These are phyloP conservation scores for Nicotiana obtusifolia DNA, from an alignment of 257 asterid genomes.

Conservation along the genomic window DNA sequence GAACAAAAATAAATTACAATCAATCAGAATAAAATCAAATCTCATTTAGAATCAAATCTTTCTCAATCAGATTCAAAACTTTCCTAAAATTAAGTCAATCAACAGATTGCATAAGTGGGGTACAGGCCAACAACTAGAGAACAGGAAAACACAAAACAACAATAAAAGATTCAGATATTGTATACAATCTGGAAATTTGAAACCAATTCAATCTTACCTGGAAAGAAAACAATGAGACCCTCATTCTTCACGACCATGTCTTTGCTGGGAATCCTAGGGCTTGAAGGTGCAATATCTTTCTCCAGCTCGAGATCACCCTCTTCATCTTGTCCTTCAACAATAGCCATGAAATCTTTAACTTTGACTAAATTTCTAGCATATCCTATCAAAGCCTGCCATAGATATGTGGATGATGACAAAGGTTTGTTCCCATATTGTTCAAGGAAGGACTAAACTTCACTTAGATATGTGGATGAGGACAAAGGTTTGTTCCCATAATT, in stretches of 20 bases:
- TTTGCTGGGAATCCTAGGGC: conserved; percentile 41
- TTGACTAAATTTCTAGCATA: conserved; percentile 84
- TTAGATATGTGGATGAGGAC: no score
- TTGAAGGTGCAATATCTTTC: conserved; percentile 42
- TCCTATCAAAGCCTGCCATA: conserved; percentile 80
- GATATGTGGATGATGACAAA: no score
- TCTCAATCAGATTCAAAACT: no score
- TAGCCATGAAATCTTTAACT: conserved; percentile 78
- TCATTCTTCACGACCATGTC: conserved; percentile 67
- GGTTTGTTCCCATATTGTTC: no score
- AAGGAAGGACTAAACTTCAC: no score
- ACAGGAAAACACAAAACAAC: neutral
- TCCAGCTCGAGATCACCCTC: conserved; percentile 84
- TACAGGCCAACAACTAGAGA: neutral
- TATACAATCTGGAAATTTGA: conserved; percentile 7
- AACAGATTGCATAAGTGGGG: no score
- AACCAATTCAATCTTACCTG: conserved; percentile 43
- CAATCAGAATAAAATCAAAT: no score
- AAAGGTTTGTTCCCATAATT: no score
- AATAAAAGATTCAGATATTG: neutral
- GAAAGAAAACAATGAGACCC: conserved; percentile 92
- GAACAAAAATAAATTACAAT: no score
- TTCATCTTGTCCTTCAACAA: conserved; percentile 73
- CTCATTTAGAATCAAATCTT: no score
- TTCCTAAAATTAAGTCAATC: no score